Base-by-base conservation (phyloP, 176 grass and related monocot species). In the Elymus sibiricus region DNA sequence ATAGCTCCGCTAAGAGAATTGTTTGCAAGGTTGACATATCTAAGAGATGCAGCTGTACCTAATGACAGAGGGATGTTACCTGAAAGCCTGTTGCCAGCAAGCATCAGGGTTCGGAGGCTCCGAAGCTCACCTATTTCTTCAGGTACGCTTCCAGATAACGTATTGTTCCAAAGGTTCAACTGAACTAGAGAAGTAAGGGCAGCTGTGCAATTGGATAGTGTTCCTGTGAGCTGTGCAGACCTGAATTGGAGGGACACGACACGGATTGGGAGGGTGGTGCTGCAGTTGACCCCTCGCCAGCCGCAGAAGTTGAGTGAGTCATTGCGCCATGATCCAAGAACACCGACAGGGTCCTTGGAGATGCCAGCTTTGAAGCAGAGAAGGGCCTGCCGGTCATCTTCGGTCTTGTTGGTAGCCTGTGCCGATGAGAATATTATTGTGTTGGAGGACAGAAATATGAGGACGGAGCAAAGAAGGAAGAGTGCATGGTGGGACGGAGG, bases 311-410 rank as follows among this genome's bases (percentile, higher is more conserved):
- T 31, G 24, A 91, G 32, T 0, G 86, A 84, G 0, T 4, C 35
- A 3, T 56, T 51, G 7, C 26, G 44, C 88, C 92, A 93, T 26
- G 88, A 86, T 19, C 7, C 0, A 4, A 90, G 64, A 3, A n/a
- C 86, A 8, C 74, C 22, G 5, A 4, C 3, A 2, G 86, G 75
- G 15, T 83, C 74, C 14, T 0, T 19, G 0, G 60, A 71, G 58
- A 94, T 13, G 49, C 77, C 53, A 28, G 75, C n/a, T 61, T 78
- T 89, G 89, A 94, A 91, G 83, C 86, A 91, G 6, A 91, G 83
- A 16, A 94, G 89, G 12, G 83, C 76, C 55, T 66, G 59, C 3
- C 65, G n/a, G 7, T 93, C 91, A 21, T 7, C 21, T 11, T 79
- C 68, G 0, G 77, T 13, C 6, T 14, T 85, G 70, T 82, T 89